Evolutionary conservation across 2,329 filamentous ascomycete species (phyloP).

Genomic region (Verticillium nonalfalfae): DNA sequence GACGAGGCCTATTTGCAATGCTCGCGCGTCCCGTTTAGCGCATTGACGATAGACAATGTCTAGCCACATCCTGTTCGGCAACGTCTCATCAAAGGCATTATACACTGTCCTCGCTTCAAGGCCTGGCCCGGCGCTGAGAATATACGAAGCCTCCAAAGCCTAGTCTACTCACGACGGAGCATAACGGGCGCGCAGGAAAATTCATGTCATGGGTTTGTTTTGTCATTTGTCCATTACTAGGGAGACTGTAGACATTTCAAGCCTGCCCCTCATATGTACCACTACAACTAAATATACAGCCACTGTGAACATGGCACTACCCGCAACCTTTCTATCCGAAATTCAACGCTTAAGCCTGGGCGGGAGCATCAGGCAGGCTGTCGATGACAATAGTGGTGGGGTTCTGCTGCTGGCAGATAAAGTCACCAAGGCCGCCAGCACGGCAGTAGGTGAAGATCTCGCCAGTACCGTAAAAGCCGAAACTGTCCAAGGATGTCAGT

Average conservation of each 20-base stretch:
- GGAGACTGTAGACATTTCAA: neutral
- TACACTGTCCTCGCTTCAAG: too few species aligned
- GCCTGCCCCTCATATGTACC: neutral
- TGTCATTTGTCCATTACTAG: neutral
- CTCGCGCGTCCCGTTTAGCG: too few species aligned
- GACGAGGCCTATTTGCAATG: too few species aligned
- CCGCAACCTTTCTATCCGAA: neutral
- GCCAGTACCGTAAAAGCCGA: conserved; percentile 12
- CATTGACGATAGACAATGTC: too few species aligned
- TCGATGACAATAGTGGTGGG: conserved; percentile 13
- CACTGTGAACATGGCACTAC: neutral
- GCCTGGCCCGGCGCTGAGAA: too few species aligned
- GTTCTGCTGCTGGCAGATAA: conserved; percentile 13
- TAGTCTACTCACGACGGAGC: too few species aligned
- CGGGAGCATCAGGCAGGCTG: neutral
- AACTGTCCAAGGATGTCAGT: neutral
- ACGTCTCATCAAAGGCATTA: too few species aligned
- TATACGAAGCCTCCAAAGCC: too few species aligned
- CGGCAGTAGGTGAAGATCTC: conserved; percentile 15
- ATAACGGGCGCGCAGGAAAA: too few species aligned
- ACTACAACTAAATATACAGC: neutral
- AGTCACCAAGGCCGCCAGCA: conserved; percentile 11
- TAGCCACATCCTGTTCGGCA: too few species aligned
- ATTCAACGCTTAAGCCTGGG: neutral
- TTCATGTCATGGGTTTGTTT: too few species aligned